A percentile compares a stretch with the other conserved stretches of the same genome.
Conservation (phyloP, 805 yeast genomes). For the Metschnikowia amazonensis region DNA sequence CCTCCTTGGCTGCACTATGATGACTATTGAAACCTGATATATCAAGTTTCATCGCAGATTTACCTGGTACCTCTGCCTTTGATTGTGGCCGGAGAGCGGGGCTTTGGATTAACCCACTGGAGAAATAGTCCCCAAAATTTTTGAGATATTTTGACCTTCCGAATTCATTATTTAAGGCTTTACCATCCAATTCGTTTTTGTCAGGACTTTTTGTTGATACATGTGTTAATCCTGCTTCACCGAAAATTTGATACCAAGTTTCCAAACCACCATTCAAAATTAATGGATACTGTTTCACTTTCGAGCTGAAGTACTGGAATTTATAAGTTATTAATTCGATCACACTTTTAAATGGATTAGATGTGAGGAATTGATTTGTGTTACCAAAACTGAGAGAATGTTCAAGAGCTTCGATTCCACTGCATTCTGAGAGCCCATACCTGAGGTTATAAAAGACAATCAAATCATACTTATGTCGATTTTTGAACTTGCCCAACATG, state of each 20-base stretch:
- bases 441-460: conserved; percentile 61
- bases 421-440: conserved; percentile 28
- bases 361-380: conserved; percentile 38
- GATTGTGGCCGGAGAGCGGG: neutral
- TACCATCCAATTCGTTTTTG: conserved; percentile 13
- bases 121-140: conserved; percentile 15
- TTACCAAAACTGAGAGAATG: conserved; percentile 32
- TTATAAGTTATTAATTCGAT: conserved; percentile 29
- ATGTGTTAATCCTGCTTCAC: conserved; percentile 20
- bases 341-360: conserved; percentile 57
- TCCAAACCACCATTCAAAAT: conserved; percentile 37
- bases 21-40: neutral
- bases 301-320: conserved; percentile 33
- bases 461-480: conserved; percentile 54
- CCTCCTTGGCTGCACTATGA: neutral
- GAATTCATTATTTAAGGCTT: conserved; percentile 6
- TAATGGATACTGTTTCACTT: conserved; percentile 29
- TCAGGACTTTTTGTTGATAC: neutral
- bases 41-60: neutral
- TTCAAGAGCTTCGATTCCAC: conserved; percentile 36
- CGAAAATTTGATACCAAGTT: conserved; percentile 31
- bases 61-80: neutral
- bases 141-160: conserved; percentile 9
- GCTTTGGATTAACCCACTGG: conserved; percentile 8
- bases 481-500: conserved; percentile 52